Percentiles rank a stretch among this genome's conserved stretches.
phyloP scores from a whole-genome alignment of 257 asterid genomes.

The Nicotiana benthamiana region DNA sequence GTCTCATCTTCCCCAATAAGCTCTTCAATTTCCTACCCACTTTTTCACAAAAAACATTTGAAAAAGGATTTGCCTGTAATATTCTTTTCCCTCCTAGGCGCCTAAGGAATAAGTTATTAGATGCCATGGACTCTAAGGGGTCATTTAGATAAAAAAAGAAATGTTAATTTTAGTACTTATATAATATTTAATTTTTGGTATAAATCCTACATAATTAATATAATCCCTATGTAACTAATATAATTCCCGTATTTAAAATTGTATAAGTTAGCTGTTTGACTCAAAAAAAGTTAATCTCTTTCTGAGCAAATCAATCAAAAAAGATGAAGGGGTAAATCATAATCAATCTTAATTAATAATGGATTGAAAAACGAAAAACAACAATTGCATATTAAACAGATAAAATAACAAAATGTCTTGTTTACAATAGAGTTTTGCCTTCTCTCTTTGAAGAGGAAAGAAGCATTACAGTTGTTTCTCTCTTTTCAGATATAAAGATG shows the following conservation, averaged over 20 bases:
- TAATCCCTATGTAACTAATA: not conserved
- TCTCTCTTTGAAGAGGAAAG: too few relatives aligned
- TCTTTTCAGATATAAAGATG: too few relatives aligned
- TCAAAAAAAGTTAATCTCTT: too few relatives aligned
- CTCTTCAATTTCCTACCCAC: not conserved
- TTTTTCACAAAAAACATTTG: not conserved
- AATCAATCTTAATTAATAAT: too few relatives aligned
- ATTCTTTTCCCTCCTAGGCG: not conserved
- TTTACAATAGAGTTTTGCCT: too few relatives aligned
- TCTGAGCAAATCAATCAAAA: too few relatives aligned
- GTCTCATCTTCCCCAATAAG: not conserved
- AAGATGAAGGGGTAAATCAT: too few relatives aligned
- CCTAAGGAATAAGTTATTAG: not conserved
- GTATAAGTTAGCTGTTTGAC: too few relatives aligned
- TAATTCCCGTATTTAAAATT: not conserved
- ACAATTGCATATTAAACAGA: too few relatives aligned
- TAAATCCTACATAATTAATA: not conserved
- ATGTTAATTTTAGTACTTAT: not conserved
- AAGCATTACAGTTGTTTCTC: too few relatives aligned
- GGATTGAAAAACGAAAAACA: too few relatives aligned
- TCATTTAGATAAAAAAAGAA: not conserved
- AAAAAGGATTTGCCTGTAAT: not conserved
- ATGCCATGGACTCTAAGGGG: not conserved
- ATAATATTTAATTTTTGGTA: not conserved
- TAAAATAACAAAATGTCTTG: too few relatives aligned